These are phyloP conservation scores for Hypoxylon sp. DNA, from an alignment of 2,329 filamentous ascomycete genomes.

Conservation along the genomic window DNA sequence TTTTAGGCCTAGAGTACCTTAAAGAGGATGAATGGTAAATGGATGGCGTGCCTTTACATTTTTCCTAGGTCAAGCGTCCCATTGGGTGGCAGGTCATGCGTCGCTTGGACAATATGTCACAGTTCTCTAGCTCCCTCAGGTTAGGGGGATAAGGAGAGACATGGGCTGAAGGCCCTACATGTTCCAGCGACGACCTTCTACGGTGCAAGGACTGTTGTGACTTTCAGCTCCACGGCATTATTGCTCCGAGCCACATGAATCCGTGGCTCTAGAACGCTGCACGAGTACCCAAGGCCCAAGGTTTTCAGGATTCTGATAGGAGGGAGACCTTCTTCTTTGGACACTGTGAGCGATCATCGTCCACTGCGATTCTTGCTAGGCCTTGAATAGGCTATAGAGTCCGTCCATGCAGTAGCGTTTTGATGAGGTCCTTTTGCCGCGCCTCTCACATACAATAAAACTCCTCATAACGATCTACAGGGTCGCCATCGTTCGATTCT, in stretches of 20 bases:
- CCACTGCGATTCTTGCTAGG: slow-evolving; percentile 17
- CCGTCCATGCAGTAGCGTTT: slow-evolving; percentile 38
- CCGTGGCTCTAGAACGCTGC: slow-evolving; percentile 19
- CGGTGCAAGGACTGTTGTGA: neutral
- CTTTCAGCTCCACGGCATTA: slow-evolving; percentile 18
- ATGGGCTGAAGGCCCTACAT: slow-evolving; percentile 18
- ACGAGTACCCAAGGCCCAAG: slow-evolving; percentile 14
- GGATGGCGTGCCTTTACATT: slow-evolving; percentile 7
- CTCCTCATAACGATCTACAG: slow-evolving; percentile 27
- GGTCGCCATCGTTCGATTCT: slow-evolving; percentile 31
- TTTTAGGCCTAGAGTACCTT: slow-evolving; percentile 15
- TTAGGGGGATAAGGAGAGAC: slow-evolving; percentile 1
- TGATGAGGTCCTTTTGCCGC: slow-evolving; percentile 8
- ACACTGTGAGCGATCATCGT: slow-evolving; percentile 38
- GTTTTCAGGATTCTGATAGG: neutral
- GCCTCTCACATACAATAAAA: slow-evolving; percentile 9
- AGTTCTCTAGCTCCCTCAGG: slow-evolving; percentile 5
- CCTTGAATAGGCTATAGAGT: slow-evolving; percentile 28
- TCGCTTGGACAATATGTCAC: slow-evolving; percentile 4
- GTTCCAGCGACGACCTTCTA: slow-evolving; percentile 13
- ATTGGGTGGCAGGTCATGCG: slow-evolving; percentile 17
- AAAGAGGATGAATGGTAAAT: slow-evolving; percentile 16
- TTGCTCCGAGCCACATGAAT: slow-evolving; percentile 19
- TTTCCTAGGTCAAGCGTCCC: slow-evolving; percentile 5
- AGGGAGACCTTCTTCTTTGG: slow-evolving; percentile 12